Base-by-base conservation (phyloP, 2,329 filamentous ascomycete species). In the Aspergillus neotritici region DNA sequence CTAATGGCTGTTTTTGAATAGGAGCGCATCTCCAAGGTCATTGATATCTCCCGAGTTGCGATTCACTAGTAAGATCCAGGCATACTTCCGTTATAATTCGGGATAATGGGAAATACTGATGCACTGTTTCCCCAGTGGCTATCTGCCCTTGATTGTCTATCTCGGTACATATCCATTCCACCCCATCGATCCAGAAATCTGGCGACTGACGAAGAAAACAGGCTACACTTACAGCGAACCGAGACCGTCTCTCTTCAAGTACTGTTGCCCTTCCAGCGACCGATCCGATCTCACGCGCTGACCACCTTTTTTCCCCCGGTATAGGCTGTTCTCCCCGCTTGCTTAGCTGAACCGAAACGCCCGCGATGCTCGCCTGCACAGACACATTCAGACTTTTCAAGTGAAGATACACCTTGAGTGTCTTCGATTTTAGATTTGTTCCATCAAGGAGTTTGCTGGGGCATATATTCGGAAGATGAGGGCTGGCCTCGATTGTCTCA, bases 21-120 rank as follows among this genome's bases (percentile, higher is more conserved):
- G 91, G 93, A 98, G 84, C 89, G 93, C 77, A 95, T 98, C 72
- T 84, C 87, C 63, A 91, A 90, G 77, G 79, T 97, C 74, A 93
- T 98, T 68, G 93, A 97, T 71, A 75, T 96, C 67, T 93, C 89
- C 50, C 83, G 90, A 62, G 84, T 96, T 61, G 89, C 87, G 47
- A 86, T 98, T 64, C 93, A 98, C 75, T 98, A 97, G 88, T 94
- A 80, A 55, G 85, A 65, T 30, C 12, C 40, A 8, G 7, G 21
- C 21, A 1, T 25, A 9, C 21, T 25, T 25, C 21, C 21, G 9
- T 25, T 25, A 25, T 25, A 25, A 25, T 25, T 3, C 3, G 7
- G 21, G 21, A 25, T 4, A 25, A 8, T 9, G 7, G 7, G 3
- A 2, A 9, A 25, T 25, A 25, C 21, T 25, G 21, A 25, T 25